These are phyloP conservation scores for Simplicillium aogashimaense DNA, from an alignment of 2,329 filamentous ascomycete species.

Conservation along the genomic window DNA sequence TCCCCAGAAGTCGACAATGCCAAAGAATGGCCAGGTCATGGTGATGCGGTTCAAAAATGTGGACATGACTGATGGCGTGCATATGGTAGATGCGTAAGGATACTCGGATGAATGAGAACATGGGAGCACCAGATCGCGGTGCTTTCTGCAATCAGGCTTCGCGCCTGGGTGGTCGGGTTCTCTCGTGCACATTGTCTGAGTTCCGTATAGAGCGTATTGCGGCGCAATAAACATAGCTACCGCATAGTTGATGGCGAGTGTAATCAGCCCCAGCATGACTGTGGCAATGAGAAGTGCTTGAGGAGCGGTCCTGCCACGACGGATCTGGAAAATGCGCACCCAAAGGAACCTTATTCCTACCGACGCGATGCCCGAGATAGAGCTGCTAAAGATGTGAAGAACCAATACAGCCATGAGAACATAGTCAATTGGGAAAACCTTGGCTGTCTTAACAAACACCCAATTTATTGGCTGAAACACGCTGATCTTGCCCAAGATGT, in stretches of 20 bases:
- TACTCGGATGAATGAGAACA: conserved; percentile 72
- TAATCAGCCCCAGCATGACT: conserved; percentile 81
- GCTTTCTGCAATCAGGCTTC: conserved; percentile 65
- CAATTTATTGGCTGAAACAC: conserved; percentile 95
- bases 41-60: conserved; percentile 90
- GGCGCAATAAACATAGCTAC: conserved; percentile 90
- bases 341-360: conserved; percentile 94
- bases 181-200: conserved; percentile 85
- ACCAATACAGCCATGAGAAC: conserved; percentile 77
- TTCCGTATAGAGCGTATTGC: conserved; percentile 88
- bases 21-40: conserved; percentile 92
- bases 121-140: conserved; percentile 62
- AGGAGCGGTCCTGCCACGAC: conserved; percentile 78
- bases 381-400: conserved; percentile 79
- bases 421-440: conserved; percentile 86
- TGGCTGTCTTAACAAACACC: conserved; percentile 65
- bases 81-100: conserved; percentile 65
- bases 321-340: conserved; percentile 86
- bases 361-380: conserved; percentile 74
- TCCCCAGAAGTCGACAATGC: conserved; percentile 87
- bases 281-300: conserved; percentile 88
- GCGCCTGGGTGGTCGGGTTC: conserved; percentile 50
- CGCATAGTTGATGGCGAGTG: conserved; percentile 85
- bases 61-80: conserved; percentile 83
- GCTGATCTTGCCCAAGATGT: conserved; percentile 77